Evolutionary conservation across 2,329 filamentous ascomycete species (phyloP).

Genomic region (Dryadomyces quercivorus): DNA sequence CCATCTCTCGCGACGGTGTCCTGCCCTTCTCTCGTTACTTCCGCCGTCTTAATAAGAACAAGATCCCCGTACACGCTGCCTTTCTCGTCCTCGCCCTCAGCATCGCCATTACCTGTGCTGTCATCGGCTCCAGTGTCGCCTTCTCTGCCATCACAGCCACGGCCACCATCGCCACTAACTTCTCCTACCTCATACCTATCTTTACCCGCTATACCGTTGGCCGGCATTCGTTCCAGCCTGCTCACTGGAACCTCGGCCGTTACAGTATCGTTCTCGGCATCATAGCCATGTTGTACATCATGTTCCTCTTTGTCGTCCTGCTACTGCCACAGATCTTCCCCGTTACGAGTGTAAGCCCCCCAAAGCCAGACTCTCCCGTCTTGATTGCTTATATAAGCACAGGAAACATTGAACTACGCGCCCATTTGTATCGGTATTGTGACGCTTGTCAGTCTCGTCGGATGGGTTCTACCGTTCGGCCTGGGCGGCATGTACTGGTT

Average conservation of each 20-base stretch:
- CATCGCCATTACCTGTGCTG: constrained; percentile 26
- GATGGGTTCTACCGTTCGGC: constrained; percentile 23
- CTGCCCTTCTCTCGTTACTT: constrained; percentile 24
- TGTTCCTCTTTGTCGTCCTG: constrained; percentile 23
- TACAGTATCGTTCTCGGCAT: constrained; percentile 15
- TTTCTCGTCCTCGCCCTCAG: constrained; percentile 21
- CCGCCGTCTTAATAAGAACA: constrained; percentile 18
- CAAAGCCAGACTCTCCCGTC: too few relatives aligned
- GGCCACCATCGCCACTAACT: constrained; percentile 24
- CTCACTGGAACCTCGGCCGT: constrained; percentile 21
- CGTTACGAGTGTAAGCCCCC: constrained; percentile 14
- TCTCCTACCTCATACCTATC: constrained; percentile 26
- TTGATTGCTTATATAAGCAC: neutral
- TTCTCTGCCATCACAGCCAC: constrained; percentile 27
- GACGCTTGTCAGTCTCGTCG: constrained; percentile 20
- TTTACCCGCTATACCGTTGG: constrained; percentile 25
- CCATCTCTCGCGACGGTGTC: constrained; percentile 26
- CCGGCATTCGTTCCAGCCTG: constrained; percentile 20
- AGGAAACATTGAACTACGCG: constrained; percentile 25
- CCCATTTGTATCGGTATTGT: constrained; percentile 25
- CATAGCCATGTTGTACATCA: constrained; percentile 20
- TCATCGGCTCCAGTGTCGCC: constrained; percentile 30
- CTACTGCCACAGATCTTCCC: constrained; percentile 25
- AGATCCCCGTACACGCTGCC: constrained; percentile 20
- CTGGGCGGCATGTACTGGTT: constrained; percentile 24